Evolutionary conservation across 176 grass and related monocot species (phyloP).

Genomic region (Juncus inflexus): DNA sequence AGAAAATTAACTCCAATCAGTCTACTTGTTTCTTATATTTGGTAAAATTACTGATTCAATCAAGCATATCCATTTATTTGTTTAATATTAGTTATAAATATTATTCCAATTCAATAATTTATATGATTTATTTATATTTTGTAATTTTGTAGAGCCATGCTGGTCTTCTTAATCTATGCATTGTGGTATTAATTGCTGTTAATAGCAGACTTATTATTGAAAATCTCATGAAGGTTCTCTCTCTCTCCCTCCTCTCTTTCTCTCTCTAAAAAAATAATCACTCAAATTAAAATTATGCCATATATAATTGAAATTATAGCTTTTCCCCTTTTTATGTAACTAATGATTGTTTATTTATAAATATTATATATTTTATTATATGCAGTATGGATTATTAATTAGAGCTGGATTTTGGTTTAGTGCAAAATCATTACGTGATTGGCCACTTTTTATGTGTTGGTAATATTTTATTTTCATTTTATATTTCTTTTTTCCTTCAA

Average conservation of each 20-base stretch:
- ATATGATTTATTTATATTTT: neutral
- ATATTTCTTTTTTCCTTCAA: constrained; percentile 4
- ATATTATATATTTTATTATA: neutral
- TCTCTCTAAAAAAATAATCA: neutral
- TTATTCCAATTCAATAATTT: neutral
- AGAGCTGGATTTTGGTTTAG: constrained; percentile 99
- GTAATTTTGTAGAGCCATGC: constrained; percentile 83
- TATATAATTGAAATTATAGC: no score
- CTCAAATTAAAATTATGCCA: no score
- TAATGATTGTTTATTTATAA: constrained; percentile 14
- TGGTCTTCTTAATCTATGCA: constrained; percentile 97
- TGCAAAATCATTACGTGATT: constrained; percentile 68
- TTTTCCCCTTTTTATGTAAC: no score
- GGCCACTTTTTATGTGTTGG: constrained; percentile 99
- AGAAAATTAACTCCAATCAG: no score
- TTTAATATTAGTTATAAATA: neutral
- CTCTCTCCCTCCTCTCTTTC: constrained; percentile 9
- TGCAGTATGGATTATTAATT: constrained; percentile 93
- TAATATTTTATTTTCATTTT: constrained; percentile 41
- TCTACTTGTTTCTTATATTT: no score
- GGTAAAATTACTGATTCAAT: neutral
- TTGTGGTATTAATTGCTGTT: constrained; percentile 88
- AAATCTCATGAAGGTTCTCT: constrained; percentile 94
- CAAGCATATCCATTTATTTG: neutral
- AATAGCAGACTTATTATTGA: constrained; percentile 97